Evolutionary conservation across 1,139 yeast species (phyloP).

Genomic region (Spathaspora sp.): DNA sequence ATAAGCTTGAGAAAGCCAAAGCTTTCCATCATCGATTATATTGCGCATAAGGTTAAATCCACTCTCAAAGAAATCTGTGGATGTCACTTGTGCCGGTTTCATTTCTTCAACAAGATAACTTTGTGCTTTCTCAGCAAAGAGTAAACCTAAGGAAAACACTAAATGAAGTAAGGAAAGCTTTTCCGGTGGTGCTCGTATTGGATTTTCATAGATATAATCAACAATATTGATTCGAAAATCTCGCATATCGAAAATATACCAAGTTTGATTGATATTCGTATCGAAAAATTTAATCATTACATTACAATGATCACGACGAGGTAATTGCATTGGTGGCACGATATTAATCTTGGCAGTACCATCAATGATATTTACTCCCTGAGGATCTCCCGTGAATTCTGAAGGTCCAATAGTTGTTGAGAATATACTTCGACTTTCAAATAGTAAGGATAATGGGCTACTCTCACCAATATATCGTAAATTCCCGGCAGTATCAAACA

Average conservation of each 20-base stretch:
- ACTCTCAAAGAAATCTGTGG: slow-evolving; percentile 24
- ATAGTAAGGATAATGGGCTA: slow-evolving; percentile 20
- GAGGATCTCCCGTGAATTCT: slow-evolving; percentile 10
- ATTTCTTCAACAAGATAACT: slow-evolving; percentile 7
- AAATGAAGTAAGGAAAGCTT: slow-evolving; percentile 11
- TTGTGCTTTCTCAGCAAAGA: slow-evolving; percentile 9
- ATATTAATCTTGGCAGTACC: slow-evolving; percentile 16
- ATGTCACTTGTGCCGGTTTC: not conserved
- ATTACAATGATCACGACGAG: slow-evolving; percentile 15
- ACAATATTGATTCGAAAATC: slow-evolving; percentile 14
- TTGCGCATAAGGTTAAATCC: slow-evolving; percentile 28
- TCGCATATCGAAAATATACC: slow-evolving; percentile 15
- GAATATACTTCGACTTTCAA: slow-evolving; percentile 21
- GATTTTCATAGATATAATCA: slow-evolving; percentile 15
- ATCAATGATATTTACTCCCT: slow-evolving; percentile 19
- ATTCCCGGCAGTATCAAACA: slow-evolving; percentile 13
- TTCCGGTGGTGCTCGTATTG: slow-evolving; percentile 8
- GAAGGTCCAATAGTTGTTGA: slow-evolving; percentile 9
- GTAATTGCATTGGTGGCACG: slow-evolving; percentile 14
- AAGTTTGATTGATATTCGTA: slow-evolving; percentile 19
- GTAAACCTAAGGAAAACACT: slow-evolving; percentile 11
- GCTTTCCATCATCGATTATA: slow-evolving; percentile 33
- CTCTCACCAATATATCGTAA: slow-evolving; percentile 24
- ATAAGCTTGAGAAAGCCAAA: slow-evolving; percentile 42
- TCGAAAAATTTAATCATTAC: slow-evolving; percentile 17